Base-by-base conservation (phyloP, 495 filamentous ascomycete genomes). In the Terfezia boudieri region DNA sequence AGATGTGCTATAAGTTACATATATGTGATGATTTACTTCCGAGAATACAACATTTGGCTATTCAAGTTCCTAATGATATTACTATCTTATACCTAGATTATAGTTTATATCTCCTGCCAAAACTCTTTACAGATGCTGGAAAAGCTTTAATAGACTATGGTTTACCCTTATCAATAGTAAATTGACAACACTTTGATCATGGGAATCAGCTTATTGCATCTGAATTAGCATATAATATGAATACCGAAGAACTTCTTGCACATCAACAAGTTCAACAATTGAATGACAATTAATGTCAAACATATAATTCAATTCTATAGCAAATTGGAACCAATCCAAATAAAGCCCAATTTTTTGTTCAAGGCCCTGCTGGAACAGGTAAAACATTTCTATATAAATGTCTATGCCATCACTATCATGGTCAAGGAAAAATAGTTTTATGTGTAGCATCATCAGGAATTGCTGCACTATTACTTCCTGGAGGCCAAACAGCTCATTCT, bases 371-470 rank as follows among this genome's bases (percentile, higher is more conserved):
- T 1, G 51, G 55, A 2, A 60, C 49, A n/a, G 48, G 55, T 32
- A 61, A 61, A 53, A 61, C 52, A 11, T 61, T 60, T 43, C 50
- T 62, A 11, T 57, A 62, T 50, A 57, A 55, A 48, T 49, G 23
- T 8, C 36, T 62, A 1, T 59, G 17, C 38, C 16, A 59, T 37
- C 51, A 57, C 48, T 61, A 50, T 52, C 37, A 38, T 43, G 37
- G 10, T 12, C 26, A 54, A 32, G 57, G 54, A 4, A 60, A 60
- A 35, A 55, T 50, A 17, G 55, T 62, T 12, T 55, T 62, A 26
- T 62, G 36, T 49, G 49, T 60, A 26, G 58, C 52, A 37, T 60
- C 46, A 55, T 60, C 51, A 11, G 50, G 55, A 46, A 62, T 62
- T 55, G 35, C 52, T 26, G 36, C 53, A 26, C 50, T 60, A 4